Conservation (phyloP, 2,329 filamentous ascomycete genomes). For the Ophiostoma ulmi region DNA sequence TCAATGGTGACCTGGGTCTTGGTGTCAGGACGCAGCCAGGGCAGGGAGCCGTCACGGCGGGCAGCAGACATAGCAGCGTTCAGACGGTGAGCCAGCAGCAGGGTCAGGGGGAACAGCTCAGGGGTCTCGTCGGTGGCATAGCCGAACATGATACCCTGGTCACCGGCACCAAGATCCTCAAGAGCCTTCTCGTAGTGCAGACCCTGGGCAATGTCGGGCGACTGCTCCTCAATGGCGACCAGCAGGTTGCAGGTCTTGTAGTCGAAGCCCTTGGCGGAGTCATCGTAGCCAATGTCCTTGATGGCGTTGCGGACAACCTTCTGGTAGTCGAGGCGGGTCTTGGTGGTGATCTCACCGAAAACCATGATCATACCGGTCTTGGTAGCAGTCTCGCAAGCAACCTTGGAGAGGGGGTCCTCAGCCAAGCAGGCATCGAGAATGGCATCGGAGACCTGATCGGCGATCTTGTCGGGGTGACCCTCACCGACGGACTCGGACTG, state of each 20-base stretch:
- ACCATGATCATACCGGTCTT: constrained; percentile 99
- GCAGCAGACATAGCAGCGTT: constrained; percentile 91
- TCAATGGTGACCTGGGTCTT: constrained; percentile 99
- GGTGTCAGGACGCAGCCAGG: constrained; percentile 96
- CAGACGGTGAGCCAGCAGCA: constrained; percentile 92
- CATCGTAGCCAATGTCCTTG: constrained; percentile 98
- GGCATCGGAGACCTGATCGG: constrained; percentile 97
- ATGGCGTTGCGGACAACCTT: constrained; percentile 90
- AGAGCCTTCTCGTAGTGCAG: constrained; percentile 97
- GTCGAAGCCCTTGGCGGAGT: constrained; percentile 96
- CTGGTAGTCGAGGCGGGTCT: constrained; percentile 94
- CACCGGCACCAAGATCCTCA: constrained; percentile 96
- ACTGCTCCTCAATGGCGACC: constrained; percentile 98
- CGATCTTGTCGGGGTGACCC: constrained; percentile 94
- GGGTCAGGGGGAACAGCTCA: constrained; percentile 89
- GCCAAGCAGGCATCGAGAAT: constrained; percentile 95
- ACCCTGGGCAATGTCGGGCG: constrained; percentile 97
- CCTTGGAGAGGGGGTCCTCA: constrained; percentile 95
- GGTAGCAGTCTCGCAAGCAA: constrained; percentile 97
- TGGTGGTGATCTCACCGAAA: constrained; percentile 97
- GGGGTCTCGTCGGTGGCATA: constrained; percentile 99
- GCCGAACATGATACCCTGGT: constrained; percentile 99
- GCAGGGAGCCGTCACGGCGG: constrained; percentile 77
- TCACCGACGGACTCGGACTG: constrained; percentile 84
- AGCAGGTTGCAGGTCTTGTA: constrained; percentile 99